These are phyloP conservation scores for Lactifluus piperatus DNA, from an alignment of 768 basidiomycete species.

Conservation along the genomic window DNA sequence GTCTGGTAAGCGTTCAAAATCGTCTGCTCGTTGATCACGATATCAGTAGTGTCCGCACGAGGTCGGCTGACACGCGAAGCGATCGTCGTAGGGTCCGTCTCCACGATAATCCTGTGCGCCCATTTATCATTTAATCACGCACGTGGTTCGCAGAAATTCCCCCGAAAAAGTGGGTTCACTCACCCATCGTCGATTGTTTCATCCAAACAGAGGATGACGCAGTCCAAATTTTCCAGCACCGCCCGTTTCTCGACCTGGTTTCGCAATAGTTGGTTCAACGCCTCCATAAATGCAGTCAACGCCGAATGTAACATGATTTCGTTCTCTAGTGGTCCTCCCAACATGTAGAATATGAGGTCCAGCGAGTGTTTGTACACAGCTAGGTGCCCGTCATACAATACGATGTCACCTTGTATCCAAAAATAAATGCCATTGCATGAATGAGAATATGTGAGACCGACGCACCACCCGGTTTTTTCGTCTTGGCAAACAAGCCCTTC, in stretches of 20 bases:
- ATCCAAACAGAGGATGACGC: constrained; percentile 87
- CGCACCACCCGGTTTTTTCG: constrained; percentile 86
- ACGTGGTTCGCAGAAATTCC: not conserved
- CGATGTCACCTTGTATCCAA: constrained; percentile 71
- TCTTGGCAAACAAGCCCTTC: constrained; percentile 92
- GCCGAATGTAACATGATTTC: constrained; percentile 92
- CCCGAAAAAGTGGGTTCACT: constrained; percentile 25
- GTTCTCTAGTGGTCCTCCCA: constrained; percentile 83
- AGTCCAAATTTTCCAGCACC: constrained; percentile 88
- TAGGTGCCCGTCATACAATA: constrained; percentile 83
- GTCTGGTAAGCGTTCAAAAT: constrained; percentile 89
- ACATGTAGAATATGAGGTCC: constrained; percentile 91
- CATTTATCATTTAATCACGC: not conserved
- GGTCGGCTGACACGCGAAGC: constrained; percentile 90
- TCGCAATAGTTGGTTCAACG: constrained; percentile 73
- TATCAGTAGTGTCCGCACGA: constrained; percentile 87
- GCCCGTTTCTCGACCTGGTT: constrained; percentile 94
- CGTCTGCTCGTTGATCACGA: constrained; percentile 98
- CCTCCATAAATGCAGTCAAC: constrained; percentile 78
- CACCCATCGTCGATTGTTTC: constrained; percentile 99
- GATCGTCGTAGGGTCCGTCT: constrained; percentile 94
- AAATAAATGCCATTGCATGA: not conserved
- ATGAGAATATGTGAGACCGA: not conserved
- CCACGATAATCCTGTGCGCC: constrained; percentile 81
- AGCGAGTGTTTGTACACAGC: constrained; percentile 91